Evolutionary conservation across 805 yeast species (phyloP).

Genomic region (Cyberlindnera mississippiensis): DNA sequence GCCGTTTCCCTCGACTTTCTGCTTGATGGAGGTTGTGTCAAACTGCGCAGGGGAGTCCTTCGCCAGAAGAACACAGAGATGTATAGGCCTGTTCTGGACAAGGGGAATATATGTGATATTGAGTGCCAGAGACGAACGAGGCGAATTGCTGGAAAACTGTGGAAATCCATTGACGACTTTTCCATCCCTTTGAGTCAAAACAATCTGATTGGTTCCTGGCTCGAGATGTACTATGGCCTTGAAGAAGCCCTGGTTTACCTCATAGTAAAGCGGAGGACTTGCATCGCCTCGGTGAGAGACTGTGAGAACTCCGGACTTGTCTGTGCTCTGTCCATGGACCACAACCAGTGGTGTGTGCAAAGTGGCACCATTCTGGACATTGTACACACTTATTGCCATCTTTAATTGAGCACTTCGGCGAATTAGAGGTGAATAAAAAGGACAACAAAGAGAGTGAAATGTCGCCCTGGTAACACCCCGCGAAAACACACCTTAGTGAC

Average conservation of each 20-base stretch:
- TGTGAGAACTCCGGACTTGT: constrained; percentile 34
- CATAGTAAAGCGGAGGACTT: constrained; percentile 64
- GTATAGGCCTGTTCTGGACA: constrained; percentile 68
- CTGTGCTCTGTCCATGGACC: constrained; percentile 43
- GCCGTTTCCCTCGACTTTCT: constrained; percentile 53
- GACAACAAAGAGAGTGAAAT: too few species aligned
- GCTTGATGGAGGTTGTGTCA: constrained; percentile 60
- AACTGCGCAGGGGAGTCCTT: constrained; percentile 66
- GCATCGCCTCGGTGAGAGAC: constrained; percentile 39
- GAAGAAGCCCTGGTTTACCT: constrained; percentile 66
- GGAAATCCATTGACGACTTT: constrained; percentile 32
- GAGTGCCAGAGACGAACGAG: constrained; percentile 21
- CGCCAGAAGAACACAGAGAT: constrained; percentile 72
- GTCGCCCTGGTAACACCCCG: too few species aligned
- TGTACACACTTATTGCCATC: constrained; percentile 29
- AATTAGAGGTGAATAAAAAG: too few species aligned
- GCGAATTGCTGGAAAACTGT: constrained; percentile 1
- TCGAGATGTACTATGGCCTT: constrained; percentile 70
- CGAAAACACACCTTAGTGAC: too few species aligned
- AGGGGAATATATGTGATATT: constrained; percentile 51
- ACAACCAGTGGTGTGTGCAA: constrained; percentile 47
- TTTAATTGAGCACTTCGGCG: too few species aligned
- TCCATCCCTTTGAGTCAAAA: constrained; percentile 45
- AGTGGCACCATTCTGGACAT: constrained; percentile 30
- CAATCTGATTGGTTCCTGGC: constrained; percentile 60